Base-by-base conservation (phyloP, 306 rosid genomes). In the Lupinus albus region DNA sequence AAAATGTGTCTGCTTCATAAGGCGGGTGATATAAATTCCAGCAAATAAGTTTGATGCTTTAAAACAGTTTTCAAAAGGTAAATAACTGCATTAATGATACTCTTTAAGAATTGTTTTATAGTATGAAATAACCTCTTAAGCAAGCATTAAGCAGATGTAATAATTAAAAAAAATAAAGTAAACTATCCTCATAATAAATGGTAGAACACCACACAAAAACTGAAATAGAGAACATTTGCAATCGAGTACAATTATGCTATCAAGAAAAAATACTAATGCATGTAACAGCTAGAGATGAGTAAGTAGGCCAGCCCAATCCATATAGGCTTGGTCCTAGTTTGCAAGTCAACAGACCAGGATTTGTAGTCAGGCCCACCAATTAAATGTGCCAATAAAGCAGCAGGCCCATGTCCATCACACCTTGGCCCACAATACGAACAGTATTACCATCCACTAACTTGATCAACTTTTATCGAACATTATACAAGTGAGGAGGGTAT, bases 1-100 rank as follows among this genome's bases (percentile, higher is more conserved):
- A 50, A 52, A 54, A 76, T 61, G 51, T 46, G 48, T 1, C 41
- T 6, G 2, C 15, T 25, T 60, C 49, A 58, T 48, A 14, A 79
- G 28, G 7, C 44, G 47, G 30, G 51, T 54, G 20, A 56, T 35
- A 64, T 45, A 47, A 13, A 11, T 6, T 54, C 47, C 4, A 50
- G 5, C 32, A 38, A 25, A 52, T 12, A 32, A 32, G 47, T 28
- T 66, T 32, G 18, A 20, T 14, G 14, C 18, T 51, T 18, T 39
- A 44, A 21, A 62, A 62, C 64, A 52, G 58, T 28, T 69, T 45
- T 52, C 44, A 55, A 50, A 8, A 64, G 4, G 11, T 8, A 15
- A 11, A 60, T 20, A 63, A 46, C 62, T 11, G 13, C 15, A 64
- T 59, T 44, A 45, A 58, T 58, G 32, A 28, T 47, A 68, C 18